Evolutionary conservation across 2,329 filamentous ascomycete species (phyloP), one percentile per base, ranked within the genome.

Genomic region (Shiraia bambusicola): DNA sequence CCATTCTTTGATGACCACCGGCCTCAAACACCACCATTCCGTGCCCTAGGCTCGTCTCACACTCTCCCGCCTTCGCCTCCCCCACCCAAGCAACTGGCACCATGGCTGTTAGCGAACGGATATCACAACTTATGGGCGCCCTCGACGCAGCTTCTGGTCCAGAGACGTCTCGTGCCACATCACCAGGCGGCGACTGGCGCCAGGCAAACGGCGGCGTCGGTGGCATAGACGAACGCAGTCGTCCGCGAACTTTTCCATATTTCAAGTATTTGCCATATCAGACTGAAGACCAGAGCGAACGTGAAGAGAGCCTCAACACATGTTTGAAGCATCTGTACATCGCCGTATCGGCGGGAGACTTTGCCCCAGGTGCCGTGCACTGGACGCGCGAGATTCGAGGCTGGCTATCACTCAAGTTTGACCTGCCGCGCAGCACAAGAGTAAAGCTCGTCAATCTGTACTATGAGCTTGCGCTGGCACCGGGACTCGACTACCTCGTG

Each of bases 341-440:
- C 57, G 82, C 92, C 42, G 78, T 98, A 50, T 86, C 90, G 65
- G 86, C 93, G 3, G 90, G 95, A 53, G 93, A 98, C 70, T 97
- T 97, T 70, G 85, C 87, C 16, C 88, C 92, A 0, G 93, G 93
- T 25, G 93, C 92, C 19, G 78, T 95, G 47, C 92, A 98, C 71
- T 98, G 93, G 93, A 96, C 93, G 12, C 84, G 92, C 55, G 93
- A 98, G 79, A 84, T 98, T 34, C 83, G 91, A 64, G 88, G 87
- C 70, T 98, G 94, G 93, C 78, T 98, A 54, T 87, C 86, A 39
- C 82, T 98, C 70, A 98, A 98, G 76, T 98, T 98, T 66, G 92
- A 98, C 72, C 89, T 95, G 66, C 88, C 89, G 34, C 83, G 88
- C 58, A 84, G 86, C 65, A 83, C 91, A 54, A 81, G 94, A 43